Evolutionary conservation across 176 grass and related monocot genomes (phyloP), one percentile per base, ranked within the genome.

Genomic region (Musa beccarii): DNA sequence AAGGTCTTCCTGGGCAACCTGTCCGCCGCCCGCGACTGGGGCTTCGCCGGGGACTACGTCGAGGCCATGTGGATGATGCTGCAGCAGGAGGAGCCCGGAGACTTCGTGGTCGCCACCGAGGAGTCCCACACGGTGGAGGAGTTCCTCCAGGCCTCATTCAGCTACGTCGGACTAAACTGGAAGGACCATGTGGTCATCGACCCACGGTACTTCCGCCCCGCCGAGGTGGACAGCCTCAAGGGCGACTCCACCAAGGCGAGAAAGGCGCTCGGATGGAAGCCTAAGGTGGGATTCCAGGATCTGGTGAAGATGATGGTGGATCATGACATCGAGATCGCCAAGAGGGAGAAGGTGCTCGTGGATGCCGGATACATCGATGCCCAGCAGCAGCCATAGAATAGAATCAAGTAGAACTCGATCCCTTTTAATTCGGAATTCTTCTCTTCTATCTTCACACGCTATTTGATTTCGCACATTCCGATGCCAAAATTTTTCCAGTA

Each of bases 41-140:
- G 95, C 0, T 98, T 94, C 25, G 90, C 95, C 1, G 95, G 95
- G 28, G 95, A 98, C 67, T 98, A 98, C 14, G 95, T 98, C 0
- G 90, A 98, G 86, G 95, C 95, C 51, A 98, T 98, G 90, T 98
- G 95, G 95, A 88, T 87, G 28, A 93, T 98, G 94, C 86, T 98
- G 75, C 94, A 98, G 88, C 90, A 98, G 84, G 94, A 87, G 20
- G 78, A 86, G 75, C 86, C 94, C 4, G 86, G 53, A 0, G 94
- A 98, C 25, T 98, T 93, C 56, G 90, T 98, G 5, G 86, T 98
- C 51, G 90, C 94, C 34, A 98, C 94, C 0, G 95, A 94, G 17
- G 88, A 98, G 55, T 93, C 84, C 3, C 95, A 98, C 68, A 93
- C 86, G 0, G 90, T 98, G 2, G 88, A 98, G 82, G 95, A 91